These are phyloP conservation scores for Groenewaldozyma auringiensis DNA, from an alignment of 1,139 yeast species.

Conservation along the genomic window DNA sequence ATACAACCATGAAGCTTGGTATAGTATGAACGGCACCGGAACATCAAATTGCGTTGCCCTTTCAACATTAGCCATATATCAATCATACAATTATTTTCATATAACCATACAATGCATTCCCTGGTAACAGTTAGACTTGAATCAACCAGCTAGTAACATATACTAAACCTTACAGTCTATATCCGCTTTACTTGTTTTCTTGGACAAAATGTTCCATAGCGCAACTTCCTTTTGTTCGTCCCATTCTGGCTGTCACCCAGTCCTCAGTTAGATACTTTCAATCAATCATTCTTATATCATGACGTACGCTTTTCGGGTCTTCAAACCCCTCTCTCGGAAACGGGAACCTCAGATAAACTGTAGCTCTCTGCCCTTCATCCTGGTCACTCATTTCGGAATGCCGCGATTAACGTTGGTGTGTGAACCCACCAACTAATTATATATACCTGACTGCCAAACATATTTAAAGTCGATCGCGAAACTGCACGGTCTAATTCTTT, in stretches of 20 bases:
- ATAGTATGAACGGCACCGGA: conserved; percentile 36
- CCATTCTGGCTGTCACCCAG: conserved; percentile 37
- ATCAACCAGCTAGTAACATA: background rate
- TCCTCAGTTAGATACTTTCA: too few species aligned
- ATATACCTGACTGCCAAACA: too few species aligned
- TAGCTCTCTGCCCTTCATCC: conserved; percentile 13
- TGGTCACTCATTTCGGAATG: too few species aligned
- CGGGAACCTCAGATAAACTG: conserved; percentile 35
- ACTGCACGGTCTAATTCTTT: too few species aligned
- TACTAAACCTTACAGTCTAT: conserved; percentile 32
- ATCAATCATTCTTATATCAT: too few species aligned
- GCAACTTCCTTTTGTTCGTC: conserved; percentile 33
- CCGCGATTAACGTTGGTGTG: too few species aligned
- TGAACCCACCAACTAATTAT: too few species aligned
- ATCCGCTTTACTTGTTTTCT: conserved; percentile 30
- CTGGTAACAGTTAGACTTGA: background rate
- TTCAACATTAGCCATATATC: background rate
- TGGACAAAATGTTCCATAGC: conserved; percentile 37
- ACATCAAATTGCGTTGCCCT: conserved; percentile 32
- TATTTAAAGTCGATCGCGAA: too few species aligned
- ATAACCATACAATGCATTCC: background rate
- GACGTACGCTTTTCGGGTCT: conserved; percentile 35
- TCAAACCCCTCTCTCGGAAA: conserved; percentile 34
- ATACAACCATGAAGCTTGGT: conserved; percentile 43
- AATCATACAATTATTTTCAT: background rate